Evolutionary conservation across 768 basidiomycete genomes (phyloP).

Genomic region (Nidularia sp.): DNA sequence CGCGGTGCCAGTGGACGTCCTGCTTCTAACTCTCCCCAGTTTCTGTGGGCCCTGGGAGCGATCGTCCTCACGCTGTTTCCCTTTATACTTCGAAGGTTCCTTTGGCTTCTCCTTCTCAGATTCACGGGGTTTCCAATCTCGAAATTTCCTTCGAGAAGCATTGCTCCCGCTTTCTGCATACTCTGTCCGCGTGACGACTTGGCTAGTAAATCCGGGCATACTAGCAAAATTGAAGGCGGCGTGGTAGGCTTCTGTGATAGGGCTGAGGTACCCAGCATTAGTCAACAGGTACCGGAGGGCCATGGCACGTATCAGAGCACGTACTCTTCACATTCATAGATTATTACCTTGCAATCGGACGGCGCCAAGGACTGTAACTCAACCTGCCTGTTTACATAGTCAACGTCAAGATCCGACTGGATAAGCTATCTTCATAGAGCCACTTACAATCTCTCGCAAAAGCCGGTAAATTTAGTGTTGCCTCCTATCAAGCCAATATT

Average conservation of each 20-base stretch:
- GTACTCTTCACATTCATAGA: slow-evolving; percentile 74
- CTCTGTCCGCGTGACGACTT: slow-evolving; percentile 72
- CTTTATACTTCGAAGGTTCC: slow-evolving; percentile 21
- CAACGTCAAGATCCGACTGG: slow-evolving; percentile 3
- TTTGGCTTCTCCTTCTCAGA: slow-evolving; percentile 27
- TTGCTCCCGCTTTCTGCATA: slow-evolving; percentile 81
- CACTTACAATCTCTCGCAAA: slow-evolving; percentile 73
- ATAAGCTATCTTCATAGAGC: not conserved
- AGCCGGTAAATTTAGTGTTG: slow-evolving; percentile 69
- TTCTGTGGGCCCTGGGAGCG: slow-evolving; percentile 11
- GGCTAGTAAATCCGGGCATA: slow-evolving; percentile 43
- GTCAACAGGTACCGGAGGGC: slow-evolving; percentile 4
- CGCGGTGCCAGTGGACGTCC: too few species aligned
- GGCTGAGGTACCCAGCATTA: slow-evolving; percentile 30
- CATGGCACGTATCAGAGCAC: slow-evolving; percentile 21
- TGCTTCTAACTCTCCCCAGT: too few species aligned
- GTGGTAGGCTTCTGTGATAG: slow-evolving; percentile 62
- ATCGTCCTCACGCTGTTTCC: slow-evolving; percentile 29
- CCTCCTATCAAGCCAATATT: slow-evolving; percentile 92
- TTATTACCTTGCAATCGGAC: slow-evolving; percentile 68
- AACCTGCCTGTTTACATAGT: slow-evolving; percentile 41
- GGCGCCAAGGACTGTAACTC: slow-evolving; percentile 83
- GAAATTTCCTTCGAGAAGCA: slow-evolving; percentile 73
- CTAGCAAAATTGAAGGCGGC: slow-evolving; percentile 57
- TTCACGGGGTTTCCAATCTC: slow-evolving; percentile 48